Evolutionary conservation across 2,329 filamentous ascomycete species (phyloP).

Genomic region (Dryadomyces quercivorus): DNA sequence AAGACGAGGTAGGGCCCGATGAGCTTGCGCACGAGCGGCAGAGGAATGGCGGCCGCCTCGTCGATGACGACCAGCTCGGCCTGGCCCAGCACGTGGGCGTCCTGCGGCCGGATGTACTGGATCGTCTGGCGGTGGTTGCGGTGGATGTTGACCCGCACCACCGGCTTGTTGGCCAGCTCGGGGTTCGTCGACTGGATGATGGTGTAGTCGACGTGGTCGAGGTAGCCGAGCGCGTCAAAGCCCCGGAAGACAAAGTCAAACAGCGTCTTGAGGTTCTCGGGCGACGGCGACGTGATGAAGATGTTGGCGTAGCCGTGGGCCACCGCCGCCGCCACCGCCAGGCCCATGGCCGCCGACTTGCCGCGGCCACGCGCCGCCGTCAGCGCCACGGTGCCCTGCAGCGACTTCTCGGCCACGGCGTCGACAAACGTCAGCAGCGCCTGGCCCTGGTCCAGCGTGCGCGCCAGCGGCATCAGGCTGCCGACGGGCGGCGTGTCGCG

Average conservation of each 20-base stretch:
- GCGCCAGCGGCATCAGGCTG: conserved; percentile 69
- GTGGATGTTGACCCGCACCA: conserved; percentile 93
- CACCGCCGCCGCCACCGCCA: conserved; percentile 86
- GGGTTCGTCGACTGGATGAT: conserved; percentile 98
- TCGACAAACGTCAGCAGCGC: conserved; percentile 95
- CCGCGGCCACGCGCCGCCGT: conserved; percentile 90
- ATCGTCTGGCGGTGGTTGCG: conserved; percentile 93
- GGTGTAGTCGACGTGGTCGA: conserved; percentile 92
- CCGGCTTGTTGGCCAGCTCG: conserved; percentile 89
- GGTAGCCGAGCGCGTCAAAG: conserved; percentile 86
- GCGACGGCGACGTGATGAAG: conserved; percentile 95
- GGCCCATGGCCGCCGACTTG: conserved; percentile 91
- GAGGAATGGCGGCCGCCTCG: conserved; percentile 89
- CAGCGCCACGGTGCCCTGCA: conserved; percentile 84
- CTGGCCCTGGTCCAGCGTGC: conserved; percentile 91
- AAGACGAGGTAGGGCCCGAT: conserved; percentile 97
- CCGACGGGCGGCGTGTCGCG: conserved; percentile 79
- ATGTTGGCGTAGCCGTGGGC: conserved; percentile 98
- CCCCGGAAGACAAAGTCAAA: conserved; percentile 99
- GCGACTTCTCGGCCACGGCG: conserved; percentile 88
- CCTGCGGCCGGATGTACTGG: conserved; percentile 94
- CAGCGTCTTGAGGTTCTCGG: conserved; percentile 95
- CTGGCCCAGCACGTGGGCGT: conserved; percentile 88
- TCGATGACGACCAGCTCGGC: conserved; percentile 94
- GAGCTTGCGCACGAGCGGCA: conserved; percentile 83